A percentile compares a stretch with the other conserved stretches of the same genome.
Conservation (phyloP, 345 rosid species). For the Brassica nigra region DNA sequence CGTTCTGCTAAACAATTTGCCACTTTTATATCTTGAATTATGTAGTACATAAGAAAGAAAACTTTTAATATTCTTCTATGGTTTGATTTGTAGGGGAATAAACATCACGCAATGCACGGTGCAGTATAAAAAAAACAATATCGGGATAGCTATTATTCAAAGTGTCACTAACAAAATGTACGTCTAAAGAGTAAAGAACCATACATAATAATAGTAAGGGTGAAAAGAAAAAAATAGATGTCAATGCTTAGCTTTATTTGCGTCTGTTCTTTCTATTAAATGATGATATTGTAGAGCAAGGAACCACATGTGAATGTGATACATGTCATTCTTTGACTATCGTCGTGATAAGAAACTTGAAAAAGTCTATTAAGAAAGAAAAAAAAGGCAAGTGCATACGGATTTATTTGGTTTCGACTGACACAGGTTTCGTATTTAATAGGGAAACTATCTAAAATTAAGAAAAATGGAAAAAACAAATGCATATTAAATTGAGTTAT, state of each 20-base stretch:
- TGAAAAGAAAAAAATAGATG: too few species aligned
- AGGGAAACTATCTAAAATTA: not conserved
- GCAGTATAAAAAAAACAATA: too few species aligned
- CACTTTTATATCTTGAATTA: too few species aligned
- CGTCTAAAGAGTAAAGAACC: too few species aligned
- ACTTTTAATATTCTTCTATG: too few species aligned
- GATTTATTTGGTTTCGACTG: not conserved
- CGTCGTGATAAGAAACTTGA: not conserved
- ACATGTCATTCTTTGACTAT: constrained; percentile 38
- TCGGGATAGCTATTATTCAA: not conserved
- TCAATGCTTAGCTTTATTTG: not conserved
- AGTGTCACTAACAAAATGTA: too few species aligned
- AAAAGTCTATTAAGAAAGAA: constrained; percentile 15
- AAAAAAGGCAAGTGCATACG: not conserved
- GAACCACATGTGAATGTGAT: constrained; percentile 33
- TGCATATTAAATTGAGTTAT: not conserved
- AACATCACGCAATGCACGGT: too few species aligned
- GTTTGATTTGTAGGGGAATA: too few species aligned
- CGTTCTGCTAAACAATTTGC: too few species aligned
- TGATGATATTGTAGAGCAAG: constrained; percentile 8
- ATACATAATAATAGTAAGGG: too few species aligned
- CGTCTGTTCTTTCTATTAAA: constrained; percentile 10
- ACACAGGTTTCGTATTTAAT: not conserved
- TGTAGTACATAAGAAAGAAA: too few species aligned
- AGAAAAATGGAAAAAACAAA: not conserved